Conservation (phyloP, 495 filamentous ascomycete species). For the Trichoderma reesei region DNA sequence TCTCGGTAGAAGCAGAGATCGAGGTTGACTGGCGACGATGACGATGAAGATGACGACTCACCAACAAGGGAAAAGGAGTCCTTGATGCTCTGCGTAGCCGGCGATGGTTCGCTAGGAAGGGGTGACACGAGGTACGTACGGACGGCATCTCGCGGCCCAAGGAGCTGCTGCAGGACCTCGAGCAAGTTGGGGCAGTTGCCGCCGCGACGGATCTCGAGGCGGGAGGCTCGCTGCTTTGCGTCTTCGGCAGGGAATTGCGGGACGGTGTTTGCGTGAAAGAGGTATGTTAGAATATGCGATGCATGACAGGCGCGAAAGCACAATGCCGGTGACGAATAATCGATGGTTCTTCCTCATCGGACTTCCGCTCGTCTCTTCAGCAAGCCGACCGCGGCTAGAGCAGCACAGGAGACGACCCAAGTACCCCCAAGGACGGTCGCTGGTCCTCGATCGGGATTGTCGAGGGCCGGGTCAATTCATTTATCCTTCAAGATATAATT, state of each 20-base stretch:
- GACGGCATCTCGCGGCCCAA: conserved; percentile 14
- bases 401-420: too few species aligned
- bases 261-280: conserved; percentile 33
- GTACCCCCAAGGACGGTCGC: too few species aligned
- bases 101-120: conserved; percentile 24
- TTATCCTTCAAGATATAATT: too few species aligned
- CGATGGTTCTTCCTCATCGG: too few species aligned
- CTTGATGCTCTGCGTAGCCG: conserved; percentile 27
- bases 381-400: too few species aligned
- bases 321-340: too few species aligned
- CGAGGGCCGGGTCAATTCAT: too few species aligned
- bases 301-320: background rate
- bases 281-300: background rate
- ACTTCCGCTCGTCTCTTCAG: too few species aligned
- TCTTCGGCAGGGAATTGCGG: conserved; percentile 59
- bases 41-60: conserved; percentile 14
- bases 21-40: conserved; percentile 30
- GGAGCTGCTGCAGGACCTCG: conserved; percentile 54
- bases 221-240: conserved; percentile 58
- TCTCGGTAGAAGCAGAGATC: conserved; percentile 50
- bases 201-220: conserved; percentile 49
- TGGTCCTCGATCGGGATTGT: too few species aligned
- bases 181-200: conserved; percentile 65
- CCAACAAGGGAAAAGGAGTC: conserved; percentile 28
- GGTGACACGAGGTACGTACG: conserved; percentile 31